A percentile compares a stretch with the other conserved stretches of the same genome.
Conservation (phyloP, 305 asterid species). For the Ruellia speciosa region DNA sequence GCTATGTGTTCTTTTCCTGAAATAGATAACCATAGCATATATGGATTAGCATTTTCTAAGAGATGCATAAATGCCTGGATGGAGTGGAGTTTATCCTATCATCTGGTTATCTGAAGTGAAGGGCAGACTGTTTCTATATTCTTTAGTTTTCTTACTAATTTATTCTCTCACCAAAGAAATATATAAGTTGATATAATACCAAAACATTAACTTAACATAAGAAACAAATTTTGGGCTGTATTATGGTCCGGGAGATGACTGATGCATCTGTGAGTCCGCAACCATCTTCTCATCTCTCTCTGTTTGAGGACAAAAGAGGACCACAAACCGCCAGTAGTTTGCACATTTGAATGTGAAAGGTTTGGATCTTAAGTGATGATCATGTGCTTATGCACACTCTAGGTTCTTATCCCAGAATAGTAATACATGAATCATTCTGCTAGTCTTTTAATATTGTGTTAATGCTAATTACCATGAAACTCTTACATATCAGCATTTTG, state of each 20-base stretch:
- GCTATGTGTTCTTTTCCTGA: not conserved
- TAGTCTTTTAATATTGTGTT: not conserved
- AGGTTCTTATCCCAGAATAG: not conserved
- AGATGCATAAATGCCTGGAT: not conserved
- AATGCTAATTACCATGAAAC: too few relatives aligned
- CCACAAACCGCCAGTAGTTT: not conserved
- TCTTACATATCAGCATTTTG: not conserved
- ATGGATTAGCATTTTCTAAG: not conserved
- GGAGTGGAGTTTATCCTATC: not conserved
- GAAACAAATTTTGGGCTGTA: not conserved
- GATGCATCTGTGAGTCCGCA: too few relatives aligned
- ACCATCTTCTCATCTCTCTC: not conserved
- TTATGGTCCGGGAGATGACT: not conserved
- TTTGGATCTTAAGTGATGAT: not conserved
- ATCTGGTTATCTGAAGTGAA: not conserved
- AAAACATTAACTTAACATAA: not conserved
- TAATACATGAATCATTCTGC: conserved; percentile 2
- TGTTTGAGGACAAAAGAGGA: not conserved
- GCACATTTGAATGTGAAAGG: not conserved
- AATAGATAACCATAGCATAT: conserved; percentile 1
- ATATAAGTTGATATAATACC: not conserved
- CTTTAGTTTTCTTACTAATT: not conserved
- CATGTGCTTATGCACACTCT: not conserved
- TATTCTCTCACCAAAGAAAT: not conserved
- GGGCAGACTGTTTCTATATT: not conserved